These are phyloP conservation scores for Miscanthus lutarioriparius DNA, from an alignment of 176 grass and related monocot genomes.

Conservation along the genomic window DNA sequence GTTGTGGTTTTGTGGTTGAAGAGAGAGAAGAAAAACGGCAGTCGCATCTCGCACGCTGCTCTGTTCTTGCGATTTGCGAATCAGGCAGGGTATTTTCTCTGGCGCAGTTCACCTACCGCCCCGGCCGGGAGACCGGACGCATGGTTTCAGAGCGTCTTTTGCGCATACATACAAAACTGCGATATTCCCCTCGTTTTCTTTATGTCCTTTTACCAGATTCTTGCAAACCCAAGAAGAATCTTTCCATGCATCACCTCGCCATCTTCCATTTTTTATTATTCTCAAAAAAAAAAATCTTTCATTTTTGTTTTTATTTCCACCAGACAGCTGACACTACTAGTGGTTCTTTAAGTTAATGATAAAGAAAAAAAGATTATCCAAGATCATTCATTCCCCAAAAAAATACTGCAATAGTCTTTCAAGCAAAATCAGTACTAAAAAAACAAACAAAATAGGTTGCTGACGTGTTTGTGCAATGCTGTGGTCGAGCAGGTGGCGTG, in stretches of 20 bases:
- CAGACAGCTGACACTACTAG: neutral
- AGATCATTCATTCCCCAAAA: conserved; percentile 15
- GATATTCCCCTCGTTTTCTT: conserved; percentile 25
- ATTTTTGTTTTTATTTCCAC: neutral
- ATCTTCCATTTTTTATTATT: conserved; percentile 17
- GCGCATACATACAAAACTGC: neutral
- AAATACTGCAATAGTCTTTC: too few relatives aligned
- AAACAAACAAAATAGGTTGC: neutral
- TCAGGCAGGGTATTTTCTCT: conserved; percentile 2
- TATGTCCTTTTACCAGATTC: conserved; percentile 13
- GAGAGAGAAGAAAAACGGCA: neutral
- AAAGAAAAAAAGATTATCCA: neutral
- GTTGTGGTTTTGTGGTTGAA: neutral
- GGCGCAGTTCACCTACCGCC: conserved; percentile 11
- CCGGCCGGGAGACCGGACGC: neutral
- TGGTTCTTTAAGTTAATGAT: neutral
- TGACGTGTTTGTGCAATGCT: neutral
- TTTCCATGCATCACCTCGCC: conserved; percentile 29
- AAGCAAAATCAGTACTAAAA: neutral
- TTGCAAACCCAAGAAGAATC: conserved; percentile 21
- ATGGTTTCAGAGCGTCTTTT: neutral
- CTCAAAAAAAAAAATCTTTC: too few relatives aligned
- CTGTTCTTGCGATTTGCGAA: neutral
- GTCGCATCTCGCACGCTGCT: conserved; percentile 23
- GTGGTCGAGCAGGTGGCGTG: conserved; percentile 62